These are phyloP conservation scores for Chrysochromulina parva DNA, from an alignment of 78 protist species.

Conservation along the genomic window DNA sequence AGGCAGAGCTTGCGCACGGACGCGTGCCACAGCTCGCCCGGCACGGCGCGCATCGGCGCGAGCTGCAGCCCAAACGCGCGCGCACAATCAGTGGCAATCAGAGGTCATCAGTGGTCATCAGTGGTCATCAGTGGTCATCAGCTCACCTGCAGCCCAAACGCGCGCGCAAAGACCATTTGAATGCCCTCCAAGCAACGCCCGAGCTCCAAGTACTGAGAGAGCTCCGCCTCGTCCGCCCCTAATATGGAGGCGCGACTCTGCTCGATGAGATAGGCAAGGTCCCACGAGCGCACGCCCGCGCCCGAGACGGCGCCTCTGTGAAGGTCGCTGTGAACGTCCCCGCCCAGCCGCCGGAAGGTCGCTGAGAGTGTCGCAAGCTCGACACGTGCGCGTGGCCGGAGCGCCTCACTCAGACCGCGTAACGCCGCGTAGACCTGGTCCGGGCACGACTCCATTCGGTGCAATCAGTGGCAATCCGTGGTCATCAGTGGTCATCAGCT, in stretches of 20 bases:
- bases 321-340: not conserved
- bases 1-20: not conserved
- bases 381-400: too few species aligned
- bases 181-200: not conserved
- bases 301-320: not conserved
- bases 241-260: not conserved
- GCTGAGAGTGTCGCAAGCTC: not conserved
- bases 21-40: constrained; percentile 35
- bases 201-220: not conserved
- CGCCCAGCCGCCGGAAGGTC: not conserved
- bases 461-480: too few species aligned
- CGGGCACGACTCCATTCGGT: too few species aligned
- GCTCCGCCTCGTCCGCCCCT: not conserved
- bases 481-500: too few species aligned
- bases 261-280: not conserved
- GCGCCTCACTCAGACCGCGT: too few species aligned
- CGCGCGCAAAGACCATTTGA: too few species aligned
- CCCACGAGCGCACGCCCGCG: constrained; percentile 29
- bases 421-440: too few species aligned
- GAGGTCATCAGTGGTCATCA: too few species aligned
- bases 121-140: too few species aligned
- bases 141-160: too few species aligned
- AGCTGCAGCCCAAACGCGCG: not conserved
- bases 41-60: not conserved
- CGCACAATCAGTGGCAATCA: too few species aligned